phyloP scores from a whole-genome alignment of 805 yeast genomes.

The Brettanomyces anomalus region DNA sequence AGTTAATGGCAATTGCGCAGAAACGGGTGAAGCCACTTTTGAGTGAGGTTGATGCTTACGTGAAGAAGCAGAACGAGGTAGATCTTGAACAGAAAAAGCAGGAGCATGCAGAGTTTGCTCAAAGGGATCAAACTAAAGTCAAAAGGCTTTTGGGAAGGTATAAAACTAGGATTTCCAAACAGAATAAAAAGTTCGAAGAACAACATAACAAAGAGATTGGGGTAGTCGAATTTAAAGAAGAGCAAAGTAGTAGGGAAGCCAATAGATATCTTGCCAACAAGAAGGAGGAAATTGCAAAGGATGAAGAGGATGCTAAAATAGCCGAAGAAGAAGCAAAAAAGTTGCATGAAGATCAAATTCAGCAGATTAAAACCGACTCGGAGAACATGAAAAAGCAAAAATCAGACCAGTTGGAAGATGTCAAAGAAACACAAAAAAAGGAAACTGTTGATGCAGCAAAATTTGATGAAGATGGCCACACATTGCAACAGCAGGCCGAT shows the following conservation, averaged over 20 bases:
- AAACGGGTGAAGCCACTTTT: slow-evolving; percentile 47
- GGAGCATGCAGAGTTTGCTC: slow-evolving; percentile 28
- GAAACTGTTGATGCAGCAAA: slow-evolving; percentile 22
- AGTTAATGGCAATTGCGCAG: slow-evolving; percentile 46
- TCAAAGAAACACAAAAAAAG: slow-evolving; percentile 21
- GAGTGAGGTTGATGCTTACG: slow-evolving; percentile 41
- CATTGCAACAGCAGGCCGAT: slow-evolving; percentile 30
- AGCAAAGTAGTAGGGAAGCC: slow-evolving; percentile 24
- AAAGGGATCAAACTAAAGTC: slow-evolving; percentile 22
- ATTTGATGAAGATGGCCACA: slow-evolving; percentile 32
- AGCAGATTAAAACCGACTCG: slow-evolving; percentile 32
- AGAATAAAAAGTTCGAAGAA: slow-evolving; percentile 23
- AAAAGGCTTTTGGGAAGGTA: slow-evolving; percentile 29
- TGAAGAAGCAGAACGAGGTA: slow-evolving; percentile 32
- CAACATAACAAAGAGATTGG: slow-evolving; percentile 15
- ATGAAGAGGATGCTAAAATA: slow-evolving; percentile 32
- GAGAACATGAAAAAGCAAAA: slow-evolving; percentile 32
- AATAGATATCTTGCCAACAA: slow-evolving; percentile 32
- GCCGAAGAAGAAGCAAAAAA: slow-evolving; percentile 38
- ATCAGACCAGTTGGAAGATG: slow-evolving; percentile 16
- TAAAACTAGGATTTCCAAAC: slow-evolving; percentile 30
- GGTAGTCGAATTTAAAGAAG: slow-evolving; percentile 15
- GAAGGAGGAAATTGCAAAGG: slow-evolving; percentile 33
- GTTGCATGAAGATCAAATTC: slow-evolving; percentile 36
- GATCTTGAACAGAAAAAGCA: slow-evolving; percentile 31